Percentiles rank a stretch among this genome's conserved stretches.
Evolutionary conservation across 1,284 basidiomycete genomes (phyloP).

Genomic region (Ustilago bromivora): DNA sequence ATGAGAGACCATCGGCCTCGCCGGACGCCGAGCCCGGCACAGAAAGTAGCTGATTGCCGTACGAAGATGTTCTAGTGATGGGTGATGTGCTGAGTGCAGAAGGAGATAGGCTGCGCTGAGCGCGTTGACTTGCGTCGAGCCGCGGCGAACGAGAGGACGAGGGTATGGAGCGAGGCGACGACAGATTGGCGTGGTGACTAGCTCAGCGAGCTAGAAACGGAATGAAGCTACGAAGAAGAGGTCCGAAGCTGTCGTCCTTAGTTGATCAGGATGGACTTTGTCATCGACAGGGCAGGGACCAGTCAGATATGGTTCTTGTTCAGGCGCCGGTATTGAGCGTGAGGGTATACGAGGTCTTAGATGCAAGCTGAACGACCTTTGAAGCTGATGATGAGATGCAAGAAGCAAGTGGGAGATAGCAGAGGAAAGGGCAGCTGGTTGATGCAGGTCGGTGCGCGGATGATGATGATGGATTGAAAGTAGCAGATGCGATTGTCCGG

Average conservation of each 20-base stretch:
- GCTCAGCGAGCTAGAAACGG: slow-evolving; percentile 16
- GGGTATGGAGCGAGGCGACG: slow-evolving; percentile 39
- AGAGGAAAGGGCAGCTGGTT: neutral
- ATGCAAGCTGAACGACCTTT: neutral
- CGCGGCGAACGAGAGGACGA: slow-evolving; percentile 33
- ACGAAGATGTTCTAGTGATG: slow-evolving; percentile 17
- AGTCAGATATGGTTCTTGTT: neutral
- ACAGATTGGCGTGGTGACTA: slow-evolving; percentile 28
- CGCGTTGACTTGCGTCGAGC: slow-evolving; percentile 22
- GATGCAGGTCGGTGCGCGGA: neutral
- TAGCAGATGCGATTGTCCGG: neutral
- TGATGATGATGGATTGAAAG: slow-evolving; percentile 3
- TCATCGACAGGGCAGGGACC: neutral
- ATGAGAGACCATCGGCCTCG: slow-evolving; percentile 12
- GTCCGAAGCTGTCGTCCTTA: neutral
- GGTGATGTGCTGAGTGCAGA: slow-evolving; percentile 20
- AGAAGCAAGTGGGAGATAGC: neutral
- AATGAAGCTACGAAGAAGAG: neutral
- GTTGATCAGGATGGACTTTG: neutral
- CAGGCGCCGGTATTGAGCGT: neutral
- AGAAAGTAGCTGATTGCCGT: slow-evolving; percentile 22
- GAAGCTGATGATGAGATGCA: neutral
- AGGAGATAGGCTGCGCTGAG: slow-evolving; percentile 34
- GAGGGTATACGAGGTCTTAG: neutral
- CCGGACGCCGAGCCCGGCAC: slow-evolving; percentile 28